Percentiles rank a stretch among this genome's conserved stretches.
These are phyloP conservation scores for Forsythia viridissima DNA, from an alignment of 257 asterid genomes.

Conservation along the genomic window DNA sequence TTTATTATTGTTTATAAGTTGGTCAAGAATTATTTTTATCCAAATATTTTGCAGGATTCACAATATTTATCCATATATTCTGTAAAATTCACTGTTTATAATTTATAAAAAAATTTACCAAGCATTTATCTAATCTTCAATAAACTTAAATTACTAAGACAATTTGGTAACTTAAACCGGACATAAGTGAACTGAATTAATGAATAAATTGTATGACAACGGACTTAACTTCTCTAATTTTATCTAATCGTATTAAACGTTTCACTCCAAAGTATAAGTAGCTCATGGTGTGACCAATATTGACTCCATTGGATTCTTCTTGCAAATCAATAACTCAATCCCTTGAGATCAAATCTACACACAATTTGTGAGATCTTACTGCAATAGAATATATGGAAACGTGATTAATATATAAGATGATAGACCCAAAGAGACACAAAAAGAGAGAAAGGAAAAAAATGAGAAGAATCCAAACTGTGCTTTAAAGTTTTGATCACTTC, in stretches of 20 bases:
- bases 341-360: neutral
- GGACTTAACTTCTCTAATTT: too few relatives aligned
- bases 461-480: slow-evolving; percentile 39
- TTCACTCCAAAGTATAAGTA: neutral
- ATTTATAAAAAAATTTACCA: too few relatives aligned
- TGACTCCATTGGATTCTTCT: slow-evolving; percentile 14
- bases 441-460: slow-evolving; percentile 17
- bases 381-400: slow-evolving; percentile 18
- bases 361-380: neutral
- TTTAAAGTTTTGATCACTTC: slow-evolving; percentile 35
- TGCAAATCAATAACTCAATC: neutral
- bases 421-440: slow-evolving; percentile 27
- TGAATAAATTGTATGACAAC: too few relatives aligned
- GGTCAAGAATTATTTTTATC: too few relatives aligned
- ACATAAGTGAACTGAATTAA: too few relatives aligned
- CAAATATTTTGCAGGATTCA: too few relatives aligned
- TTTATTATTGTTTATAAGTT: too few relatives aligned
- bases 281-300: neutral
- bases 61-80: too few relatives aligned
- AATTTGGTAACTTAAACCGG: neutral
- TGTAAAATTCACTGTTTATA: too few relatives aligned
- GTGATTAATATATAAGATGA: slow-evolving; percentile 10
- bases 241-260: too few relatives aligned
- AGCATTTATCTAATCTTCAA: too few relatives aligned
- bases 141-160: too few relatives aligned